phyloP scores from a whole-genome alignment of 176 grass and related monocot genomes.

The Oryza meyeriana region DNA sequence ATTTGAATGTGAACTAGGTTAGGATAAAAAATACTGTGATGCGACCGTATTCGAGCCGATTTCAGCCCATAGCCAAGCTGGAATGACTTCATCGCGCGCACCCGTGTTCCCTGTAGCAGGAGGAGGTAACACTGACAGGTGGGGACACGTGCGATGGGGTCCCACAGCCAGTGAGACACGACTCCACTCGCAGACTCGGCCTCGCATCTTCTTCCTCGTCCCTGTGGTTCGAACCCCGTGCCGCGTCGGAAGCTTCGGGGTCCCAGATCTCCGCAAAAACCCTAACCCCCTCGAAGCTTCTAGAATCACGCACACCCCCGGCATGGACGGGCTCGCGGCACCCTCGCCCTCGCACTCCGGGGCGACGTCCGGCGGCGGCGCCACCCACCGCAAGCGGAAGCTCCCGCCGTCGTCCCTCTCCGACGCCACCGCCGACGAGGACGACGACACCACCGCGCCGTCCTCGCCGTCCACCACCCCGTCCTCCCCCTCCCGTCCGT shows the following conservation, averaged over 20 bases:
- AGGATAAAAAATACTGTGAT: too few species aligned
- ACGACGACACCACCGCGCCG: slow-evolving; percentile 66
- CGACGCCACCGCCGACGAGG: slow-evolving; percentile 74
- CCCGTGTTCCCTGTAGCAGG: too few species aligned
- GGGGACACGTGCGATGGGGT: too few species aligned
- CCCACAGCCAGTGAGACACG: too few species aligned
- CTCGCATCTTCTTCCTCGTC: not conserved
- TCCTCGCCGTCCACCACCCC: slow-evolving; percentile 52
- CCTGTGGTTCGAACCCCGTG: not conserved
- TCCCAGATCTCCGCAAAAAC: slow-evolving; percentile 43
- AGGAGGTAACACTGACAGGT: too few species aligned
- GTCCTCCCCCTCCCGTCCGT: slow-evolving; percentile 41
- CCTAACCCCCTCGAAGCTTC: slow-evolving; percentile 38
- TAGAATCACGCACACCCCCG: not conserved
- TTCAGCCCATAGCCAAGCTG: too few species aligned
- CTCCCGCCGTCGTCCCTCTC: slow-evolving; percentile 67
- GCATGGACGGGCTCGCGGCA: slow-evolving; percentile 74
- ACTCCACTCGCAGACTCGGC: not conserved
- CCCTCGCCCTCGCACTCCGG: slow-evolving; percentile 85
- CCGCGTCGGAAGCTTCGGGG: not conserved
- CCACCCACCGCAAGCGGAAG: slow-evolving; percentile 90
- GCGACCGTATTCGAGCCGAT: too few species aligned
- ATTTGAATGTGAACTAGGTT: too few species aligned
- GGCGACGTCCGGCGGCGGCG: slow-evolving; percentile 70
- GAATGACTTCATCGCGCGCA: too few species aligned